Base-by-base conservation (phyloP, 805 yeast genomes). In the Candida silvatica region DNA sequence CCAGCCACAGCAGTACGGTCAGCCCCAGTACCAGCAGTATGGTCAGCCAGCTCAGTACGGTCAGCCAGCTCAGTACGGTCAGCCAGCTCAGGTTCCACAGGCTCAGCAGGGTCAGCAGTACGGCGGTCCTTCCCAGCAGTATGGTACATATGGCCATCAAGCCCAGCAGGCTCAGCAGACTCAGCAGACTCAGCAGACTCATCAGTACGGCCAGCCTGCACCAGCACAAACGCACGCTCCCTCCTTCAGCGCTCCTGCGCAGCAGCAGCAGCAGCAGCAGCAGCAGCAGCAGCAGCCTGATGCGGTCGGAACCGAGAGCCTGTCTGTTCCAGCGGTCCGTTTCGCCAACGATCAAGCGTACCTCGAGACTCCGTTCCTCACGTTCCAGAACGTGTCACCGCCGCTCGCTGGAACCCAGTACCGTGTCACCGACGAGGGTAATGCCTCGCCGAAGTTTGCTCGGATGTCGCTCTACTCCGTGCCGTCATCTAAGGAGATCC, bases 391-490 rank as follows among this genome's bases (percentile, higher is more conserved):
- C 49, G 79, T 85, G 2, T 68, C 74, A 8, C 95, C 97, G 4
- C 97, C 97, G 3, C 64, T 76, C 11, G 79, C 94, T 0, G 83
- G 90, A 0, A 73, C 85, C 2, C 78, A 74, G 42, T 84, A 66
- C 50, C 65, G 63, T 31, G 72, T 80, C 2, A 62, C 73, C 20
- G 97, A 92, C 54, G 94, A 88, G 54, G 95, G 94, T 5, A 74
- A 79, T 6, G 75, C 95, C 3, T 75, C 84, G 17, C 92, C 97
- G 3, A 74, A 83, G 40, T 77, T 77, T 54, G 72, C 83, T 51
- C 68, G 94, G 39, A 62, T 84, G 42, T 66, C 95, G 4, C 73
- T 87, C 83, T 84, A 86, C 58, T 76, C 79, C 45, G 71, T 87
- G 6, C 98, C 98, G 3, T 71, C 70, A 26, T 65, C 78, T 14